Percentiles rank a stretch among this genome's conserved stretches.
Conservation (phyloP, 257 asterid genomes). For the Solanum chmielewskii region DNA sequence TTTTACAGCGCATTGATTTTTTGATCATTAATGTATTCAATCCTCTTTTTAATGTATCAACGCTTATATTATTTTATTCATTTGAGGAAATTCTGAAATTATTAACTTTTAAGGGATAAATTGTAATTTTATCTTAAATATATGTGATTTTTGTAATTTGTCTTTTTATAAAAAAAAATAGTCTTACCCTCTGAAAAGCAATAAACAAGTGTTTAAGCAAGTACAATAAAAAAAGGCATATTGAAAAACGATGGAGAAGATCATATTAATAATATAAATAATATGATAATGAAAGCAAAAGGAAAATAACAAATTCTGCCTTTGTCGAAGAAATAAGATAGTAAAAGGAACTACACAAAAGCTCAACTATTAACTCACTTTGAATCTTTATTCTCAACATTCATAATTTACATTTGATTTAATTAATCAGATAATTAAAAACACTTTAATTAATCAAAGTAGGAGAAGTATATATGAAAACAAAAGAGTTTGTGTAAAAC, state of each 20-base stretch:
- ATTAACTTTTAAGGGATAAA: too few species aligned
- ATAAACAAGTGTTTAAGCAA: background rate
- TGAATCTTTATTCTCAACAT: background rate
- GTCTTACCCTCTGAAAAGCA: background rate
- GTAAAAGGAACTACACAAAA: background rate
- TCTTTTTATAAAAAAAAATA: too few species aligned
- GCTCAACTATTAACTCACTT: background rate
- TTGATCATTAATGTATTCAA: rapidly evolving
- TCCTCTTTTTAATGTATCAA: too few species aligned
- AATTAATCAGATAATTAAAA: too few species aligned
- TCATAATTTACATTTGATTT: background rate
- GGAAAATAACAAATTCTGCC: background rate
- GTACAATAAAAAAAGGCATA: background rate
- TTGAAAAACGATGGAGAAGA: rapidly evolving
- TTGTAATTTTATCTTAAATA: too few species aligned
- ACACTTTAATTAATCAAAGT: background rate
- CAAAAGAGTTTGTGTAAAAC: too few species aligned
- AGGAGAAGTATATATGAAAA: too few species aligned
- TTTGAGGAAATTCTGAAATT: rapidly evolving
- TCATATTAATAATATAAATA: too few species aligned
- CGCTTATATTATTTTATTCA: too few species aligned
- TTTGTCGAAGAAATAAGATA: background rate
- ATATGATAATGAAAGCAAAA: background rate
- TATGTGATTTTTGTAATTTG: too few species aligned
- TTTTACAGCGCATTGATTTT: too few species aligned